phyloP scores from a whole-genome alignment of 345 rosid genomes.

The Brassica cretica region DNA sequence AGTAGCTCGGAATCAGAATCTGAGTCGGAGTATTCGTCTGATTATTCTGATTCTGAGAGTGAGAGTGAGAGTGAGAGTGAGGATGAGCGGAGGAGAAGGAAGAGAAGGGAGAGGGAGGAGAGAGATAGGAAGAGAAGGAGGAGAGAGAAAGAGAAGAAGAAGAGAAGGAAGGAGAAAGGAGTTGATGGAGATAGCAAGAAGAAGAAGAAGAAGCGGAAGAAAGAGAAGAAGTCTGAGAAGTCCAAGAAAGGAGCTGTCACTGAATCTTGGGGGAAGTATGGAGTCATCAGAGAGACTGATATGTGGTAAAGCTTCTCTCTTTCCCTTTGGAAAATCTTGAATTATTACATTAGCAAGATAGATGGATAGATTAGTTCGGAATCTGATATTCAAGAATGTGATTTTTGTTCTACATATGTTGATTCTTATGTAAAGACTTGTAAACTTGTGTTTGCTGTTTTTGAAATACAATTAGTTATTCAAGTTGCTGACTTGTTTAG shows the following conservation, averaged over 20 bases:
- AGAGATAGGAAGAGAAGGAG: constrained; percentile 29
- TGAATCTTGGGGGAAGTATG: constrained; percentile 92
- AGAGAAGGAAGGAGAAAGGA: constrained; percentile 23
- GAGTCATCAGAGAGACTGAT: constrained; percentile 87
- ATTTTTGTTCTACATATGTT: background rate
- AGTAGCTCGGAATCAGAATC: constrained; percentile 43
- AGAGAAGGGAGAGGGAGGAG: constrained; percentile 38
- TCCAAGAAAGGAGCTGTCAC: constrained; percentile 85
- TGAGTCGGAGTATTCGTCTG: constrained; percentile 47
- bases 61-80: constrained; percentile 47
- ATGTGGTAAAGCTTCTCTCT: constrained; percentile 64
- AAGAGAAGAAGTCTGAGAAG: constrained; percentile 54
- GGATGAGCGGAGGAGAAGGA: constrained; percentile 43
- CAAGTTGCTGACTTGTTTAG: no score
- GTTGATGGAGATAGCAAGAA: constrained; percentile 33
- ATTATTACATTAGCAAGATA: background rate
- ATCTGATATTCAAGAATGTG: background rate
- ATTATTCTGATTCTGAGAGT: constrained; percentile 45
- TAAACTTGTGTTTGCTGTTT: background rate
- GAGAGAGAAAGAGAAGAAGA: constrained; percentile 36
- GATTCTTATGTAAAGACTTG: background rate
- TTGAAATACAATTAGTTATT: background rate
- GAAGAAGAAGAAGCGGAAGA: constrained; percentile 43
- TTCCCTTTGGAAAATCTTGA: background rate
- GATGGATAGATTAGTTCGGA: background rate